These are phyloP conservation scores for Globisporangium camurandrum DNA, from an alignment of 352 stramenopile species.

Conservation along the genomic window DNA sequence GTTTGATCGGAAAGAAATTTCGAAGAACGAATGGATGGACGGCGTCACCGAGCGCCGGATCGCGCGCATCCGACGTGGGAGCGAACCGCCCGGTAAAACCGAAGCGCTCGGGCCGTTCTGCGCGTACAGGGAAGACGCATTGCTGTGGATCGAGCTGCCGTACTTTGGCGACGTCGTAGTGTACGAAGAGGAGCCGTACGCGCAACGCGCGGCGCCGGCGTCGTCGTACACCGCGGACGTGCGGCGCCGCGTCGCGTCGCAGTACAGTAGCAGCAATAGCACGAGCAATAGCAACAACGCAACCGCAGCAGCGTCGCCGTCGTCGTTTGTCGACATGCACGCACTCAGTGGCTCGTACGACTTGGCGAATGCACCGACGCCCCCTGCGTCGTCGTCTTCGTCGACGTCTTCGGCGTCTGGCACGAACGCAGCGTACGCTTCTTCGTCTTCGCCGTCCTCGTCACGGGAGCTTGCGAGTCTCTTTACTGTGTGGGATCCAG, in stretches of 20 bases:
- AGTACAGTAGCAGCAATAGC: slow-evolving; percentile 18
- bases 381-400: slow-evolving; percentile 5
- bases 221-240: slow-evolving; percentile 52
- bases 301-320: background rate
- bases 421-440: slow-evolving; percentile 10
- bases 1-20: slow-evolving; percentile 85
- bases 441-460: slow-evolving; percentile 14
- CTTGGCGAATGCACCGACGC: slow-evolving; percentile 11
- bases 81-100: slow-evolving; percentile 59
- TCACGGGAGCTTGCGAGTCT: slow-evolving; percentile 36
- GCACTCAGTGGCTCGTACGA: slow-evolving; percentile 46
- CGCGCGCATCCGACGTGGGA: slow-evolving; percentile 70
- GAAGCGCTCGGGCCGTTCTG: slow-evolving; percentile 73
- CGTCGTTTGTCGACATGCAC: slow-evolving; percentile 30
- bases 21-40: slow-evolving; percentile 89
- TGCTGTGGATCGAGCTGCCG: slow-evolving; percentile 86
- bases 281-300: background rate
- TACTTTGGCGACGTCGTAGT: slow-evolving; percentile 89
- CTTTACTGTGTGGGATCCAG: slow-evolving; percentile 79
- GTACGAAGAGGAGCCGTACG: slow-evolving; percentile 90
- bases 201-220: slow-evolving; percentile 50
- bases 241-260: slow-evolving; percentile 26
- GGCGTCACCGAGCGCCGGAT: slow-evolving; percentile 82
- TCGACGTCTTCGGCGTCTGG: slow-evolving; percentile 5
- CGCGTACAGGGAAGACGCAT: slow-evolving; percentile 67